Evolutionary conservation across 225 moss, liverwort and hornwort genomes (phyloP).

Genomic region (Bryoerythrophyllum caledonicum): DNA sequence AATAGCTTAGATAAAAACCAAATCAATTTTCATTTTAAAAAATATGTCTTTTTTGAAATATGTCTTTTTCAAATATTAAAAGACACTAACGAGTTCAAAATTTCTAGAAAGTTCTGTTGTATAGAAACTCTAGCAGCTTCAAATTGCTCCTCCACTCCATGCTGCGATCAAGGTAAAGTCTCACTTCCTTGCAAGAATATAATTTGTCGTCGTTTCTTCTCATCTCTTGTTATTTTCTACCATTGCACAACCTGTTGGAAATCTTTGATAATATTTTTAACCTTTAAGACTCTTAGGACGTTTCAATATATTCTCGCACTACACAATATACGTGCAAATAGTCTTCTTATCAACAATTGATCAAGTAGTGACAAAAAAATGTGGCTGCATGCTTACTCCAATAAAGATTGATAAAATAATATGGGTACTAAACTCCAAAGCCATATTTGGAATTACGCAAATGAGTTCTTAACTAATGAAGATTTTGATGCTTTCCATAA

Average conservation of each 20-base stretch:
- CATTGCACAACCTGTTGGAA: accelerated
- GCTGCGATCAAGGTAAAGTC: neutral
- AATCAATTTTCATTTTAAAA: too few relatives aligned
- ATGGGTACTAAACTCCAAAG: neutral
- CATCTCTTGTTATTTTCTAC: neutral
- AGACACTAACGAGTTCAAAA: too few relatives aligned
- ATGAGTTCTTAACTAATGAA: neutral
- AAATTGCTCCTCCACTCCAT: too few relatives aligned
- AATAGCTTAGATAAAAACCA: too few relatives aligned
- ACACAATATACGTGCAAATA: neutral
- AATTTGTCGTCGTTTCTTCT: neutral
- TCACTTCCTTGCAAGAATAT: neutral
- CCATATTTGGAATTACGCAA: neutral
- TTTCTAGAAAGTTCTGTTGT: too few relatives aligned
- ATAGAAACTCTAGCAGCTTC: too few relatives aligned
- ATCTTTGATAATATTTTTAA: neutral
- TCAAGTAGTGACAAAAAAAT: neutral
- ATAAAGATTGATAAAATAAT: neutral
- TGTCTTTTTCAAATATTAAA: too few relatives aligned
- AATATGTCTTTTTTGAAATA: too few relatives aligned
- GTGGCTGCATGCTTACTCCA: neutral
- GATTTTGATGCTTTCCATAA: neutral
- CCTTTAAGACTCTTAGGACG: neutral
- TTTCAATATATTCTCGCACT: neutral
- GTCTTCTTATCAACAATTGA: neutral